These are phyloP conservation scores for Spergularia azorica DNA, from an alignment of 179 eudicot genomes.

Conservation along the genomic window DNA sequence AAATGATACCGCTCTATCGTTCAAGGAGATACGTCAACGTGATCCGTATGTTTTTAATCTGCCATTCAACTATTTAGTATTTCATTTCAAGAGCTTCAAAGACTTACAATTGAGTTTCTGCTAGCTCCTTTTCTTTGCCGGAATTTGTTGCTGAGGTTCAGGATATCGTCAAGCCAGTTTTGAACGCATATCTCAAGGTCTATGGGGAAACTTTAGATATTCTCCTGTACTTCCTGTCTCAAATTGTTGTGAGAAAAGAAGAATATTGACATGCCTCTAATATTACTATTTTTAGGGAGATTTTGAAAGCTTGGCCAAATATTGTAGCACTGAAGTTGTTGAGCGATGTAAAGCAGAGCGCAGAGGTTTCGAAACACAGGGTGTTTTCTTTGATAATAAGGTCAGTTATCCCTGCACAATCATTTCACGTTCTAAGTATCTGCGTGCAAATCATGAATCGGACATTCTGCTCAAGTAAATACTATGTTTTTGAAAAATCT, in stretches of 20 bases:
- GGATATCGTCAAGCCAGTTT: conserved; percentile 76
- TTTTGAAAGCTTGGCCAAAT: conserved; percentile 55
- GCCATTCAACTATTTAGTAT: not conserved
- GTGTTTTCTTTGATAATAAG: conserved; percentile 81
- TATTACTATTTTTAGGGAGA: conserved; percentile 56
- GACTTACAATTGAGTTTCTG: conserved; percentile 6
- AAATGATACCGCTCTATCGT: conserved; percentile 74
- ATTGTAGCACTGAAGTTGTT: conserved; percentile 71
- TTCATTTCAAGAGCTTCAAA: not conserved
- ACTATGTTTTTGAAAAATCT: not conserved
- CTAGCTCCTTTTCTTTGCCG: conserved; percentile 74
- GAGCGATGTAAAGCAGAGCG: conserved; percentile 93
- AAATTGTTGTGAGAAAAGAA: not conserved
- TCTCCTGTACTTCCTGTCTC: not conserved
- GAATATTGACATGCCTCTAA: conserved; percentile 9
- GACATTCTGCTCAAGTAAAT: not conserved
- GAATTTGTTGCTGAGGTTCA: conserved; percentile 91
- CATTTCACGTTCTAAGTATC: not conserved
- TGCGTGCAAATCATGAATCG: not conserved
- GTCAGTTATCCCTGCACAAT: conserved; percentile 39
- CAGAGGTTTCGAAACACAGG: conserved; percentile 63
- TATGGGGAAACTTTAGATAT: conserved; percentile 10
- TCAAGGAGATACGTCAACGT: conserved; percentile 88
- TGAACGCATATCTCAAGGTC: conserved; percentile 75
- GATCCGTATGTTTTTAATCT: conserved; percentile 67